These are phyloP conservation scores for Dimargaris cristalligena DNA, from an alignment of 192 early-diverging fungal genomes.

Conservation along the genomic window DNA sequence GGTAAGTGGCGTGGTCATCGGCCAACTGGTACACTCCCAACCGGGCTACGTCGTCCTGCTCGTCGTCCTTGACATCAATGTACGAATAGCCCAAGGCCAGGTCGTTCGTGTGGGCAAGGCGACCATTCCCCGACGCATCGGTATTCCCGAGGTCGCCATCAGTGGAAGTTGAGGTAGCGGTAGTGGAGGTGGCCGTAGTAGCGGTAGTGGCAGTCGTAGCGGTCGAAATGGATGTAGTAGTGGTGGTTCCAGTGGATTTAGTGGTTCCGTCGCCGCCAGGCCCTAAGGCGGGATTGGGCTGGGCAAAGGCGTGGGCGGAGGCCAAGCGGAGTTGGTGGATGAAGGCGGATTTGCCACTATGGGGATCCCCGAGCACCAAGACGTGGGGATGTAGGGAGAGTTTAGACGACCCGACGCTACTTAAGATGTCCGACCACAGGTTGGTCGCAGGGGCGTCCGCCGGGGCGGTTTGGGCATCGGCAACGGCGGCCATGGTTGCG, in stretches of 20 bases:
- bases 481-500: too few species aligned
- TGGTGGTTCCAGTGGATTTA: constrained; percentile 13
- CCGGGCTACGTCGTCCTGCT: constrained; percentile 62
- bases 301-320: constrained; percentile 15
- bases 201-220: neutral
- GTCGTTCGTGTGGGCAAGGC: constrained; percentile 26
- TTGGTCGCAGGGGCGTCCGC: constrained; percentile 11
- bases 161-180: neutral
- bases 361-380: constrained; percentile 69
- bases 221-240: neutral
- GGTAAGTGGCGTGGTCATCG: constrained; percentile 43
- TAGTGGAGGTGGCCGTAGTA: neutral
- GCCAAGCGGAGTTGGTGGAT: constrained; percentile 40
- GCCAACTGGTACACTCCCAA: constrained; percentile 69
- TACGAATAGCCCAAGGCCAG: constrained; percentile 72
- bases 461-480: neutral
- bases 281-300: constrained; percentile 14
- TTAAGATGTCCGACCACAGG: constrained; percentile 71
- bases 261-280: constrained; percentile 12
- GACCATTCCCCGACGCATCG: neutral
- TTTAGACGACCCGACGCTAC: constrained; percentile 56
- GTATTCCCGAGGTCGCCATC: constrained; percentile 13
- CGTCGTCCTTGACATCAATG: constrained; percentile 76
- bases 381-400: constrained; percentile 57
- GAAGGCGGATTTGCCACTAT: constrained; percentile 69